phyloP scores from a whole-genome alignment of 805 yeast genomes.

The Cyberlindnera suaveolens region DNA sequence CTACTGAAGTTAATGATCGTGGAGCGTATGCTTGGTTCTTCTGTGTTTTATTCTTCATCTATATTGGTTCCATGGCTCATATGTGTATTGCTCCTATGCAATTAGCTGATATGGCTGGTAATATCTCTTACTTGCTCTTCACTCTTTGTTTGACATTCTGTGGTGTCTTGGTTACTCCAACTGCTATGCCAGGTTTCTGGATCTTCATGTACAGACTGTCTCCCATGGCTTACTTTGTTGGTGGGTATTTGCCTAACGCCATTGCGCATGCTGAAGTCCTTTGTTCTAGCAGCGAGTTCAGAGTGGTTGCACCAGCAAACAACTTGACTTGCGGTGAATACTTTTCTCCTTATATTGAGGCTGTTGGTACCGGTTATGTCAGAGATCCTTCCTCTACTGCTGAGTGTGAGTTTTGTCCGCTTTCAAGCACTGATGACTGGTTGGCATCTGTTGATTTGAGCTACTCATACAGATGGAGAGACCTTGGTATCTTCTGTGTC shows the following conservation, averaged over 20 bases:
- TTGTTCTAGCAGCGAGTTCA: conserved; percentile 45
- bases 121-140: conserved; percentile 48
- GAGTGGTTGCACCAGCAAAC: conserved; percentile 42
- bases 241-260: conserved; percentile 46
- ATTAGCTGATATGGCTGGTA: conserved; percentile 57
- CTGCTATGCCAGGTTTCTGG: conserved; percentile 69
- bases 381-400: conserved; percentile 30
- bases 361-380: conserved; percentile 24
- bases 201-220: conserved; percentile 69
- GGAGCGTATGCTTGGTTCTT: conserved; percentile 33
- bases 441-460: conserved; percentile 37
- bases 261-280: conserved; percentile 42
- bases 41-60: conserved; percentile 43
- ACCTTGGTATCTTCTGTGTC: conserved; percentile 49
- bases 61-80: conserved; percentile 53
- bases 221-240: conserved; percentile 63
- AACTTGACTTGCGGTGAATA: conserved; percentile 56
- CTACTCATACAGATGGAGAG: conserved; percentile 57
- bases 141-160: conserved; percentile 64
- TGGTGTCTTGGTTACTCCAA: conserved; percentile 64
- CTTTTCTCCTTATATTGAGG: conserved; percentile 31
- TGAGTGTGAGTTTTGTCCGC: conserved; percentile 56
- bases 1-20: conserved; percentile 5
- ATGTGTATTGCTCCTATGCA: conserved; percentile 54
- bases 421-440: conserved; percentile 50